Evolutionary conservation across 2,329 filamentous ascomycete genomes (phyloP).

Genomic region (Arthrobotrys conoides): DNA sequence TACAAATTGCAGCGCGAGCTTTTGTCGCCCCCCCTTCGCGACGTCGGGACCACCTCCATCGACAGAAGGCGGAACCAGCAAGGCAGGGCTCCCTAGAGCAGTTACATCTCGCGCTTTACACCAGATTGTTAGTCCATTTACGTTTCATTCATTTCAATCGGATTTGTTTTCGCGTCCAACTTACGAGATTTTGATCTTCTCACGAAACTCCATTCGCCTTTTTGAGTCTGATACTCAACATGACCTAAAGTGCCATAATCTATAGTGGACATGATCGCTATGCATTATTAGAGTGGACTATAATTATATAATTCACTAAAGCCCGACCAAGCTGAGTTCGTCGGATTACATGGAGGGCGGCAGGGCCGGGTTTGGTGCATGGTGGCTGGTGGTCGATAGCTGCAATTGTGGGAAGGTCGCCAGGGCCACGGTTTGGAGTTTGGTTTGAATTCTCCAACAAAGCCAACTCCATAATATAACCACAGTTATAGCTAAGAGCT

Average conservation of each 20-base stretch:
- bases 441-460: constrained; percentile 24
- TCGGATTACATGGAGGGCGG: constrained; percentile 5
- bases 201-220: constrained; percentile 53
- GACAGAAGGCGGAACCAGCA: constrained; percentile 17
- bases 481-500: neutral
- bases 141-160: neutral
- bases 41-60: constrained; percentile 9
- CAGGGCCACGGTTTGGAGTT: constrained; percentile 8
- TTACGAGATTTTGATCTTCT: constrained; percentile 41
- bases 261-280: constrained; percentile 45
- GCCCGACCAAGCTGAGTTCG: neutral
- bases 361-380: neutral
- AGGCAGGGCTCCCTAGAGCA: constrained; percentile 25
- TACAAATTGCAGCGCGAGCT: constrained; percentile 42
- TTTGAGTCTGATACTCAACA: constrained; percentile 52
- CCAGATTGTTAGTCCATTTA: neutral
- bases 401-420: neutral
- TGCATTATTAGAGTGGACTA: constrained; percentile 31
- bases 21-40: constrained; percentile 32
- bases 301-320: neutral
- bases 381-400: neutral
- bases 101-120: constrained; percentile 21
- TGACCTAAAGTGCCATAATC: constrained; percentile 59
- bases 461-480: constrained; percentile 5
- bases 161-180: neutral